Evolutionary conservation across 306 rosid species (phyloP).

Genomic region (Malus asiatica): DNA sequence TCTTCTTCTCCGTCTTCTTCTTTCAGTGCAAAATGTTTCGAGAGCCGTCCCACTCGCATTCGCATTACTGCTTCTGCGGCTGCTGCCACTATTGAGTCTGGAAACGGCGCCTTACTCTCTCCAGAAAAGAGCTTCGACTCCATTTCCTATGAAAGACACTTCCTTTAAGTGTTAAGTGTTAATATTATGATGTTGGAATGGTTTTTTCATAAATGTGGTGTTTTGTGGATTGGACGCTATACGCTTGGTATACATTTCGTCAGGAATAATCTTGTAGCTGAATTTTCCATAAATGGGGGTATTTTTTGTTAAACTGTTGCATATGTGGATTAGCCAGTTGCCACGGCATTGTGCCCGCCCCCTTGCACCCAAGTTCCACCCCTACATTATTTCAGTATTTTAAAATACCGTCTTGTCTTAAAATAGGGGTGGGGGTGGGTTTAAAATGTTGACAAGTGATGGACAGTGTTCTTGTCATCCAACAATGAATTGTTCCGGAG

Average conservation of each 20-base stretch:
- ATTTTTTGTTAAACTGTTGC: background rate
- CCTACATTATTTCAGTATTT: too few species aligned
- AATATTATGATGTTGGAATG: background rate
- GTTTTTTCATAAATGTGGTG: background rate
- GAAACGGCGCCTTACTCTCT: slow-evolving; percentile 40
- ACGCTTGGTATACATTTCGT: background rate
- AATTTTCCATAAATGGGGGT: background rate
- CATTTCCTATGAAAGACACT: too few species aligned
- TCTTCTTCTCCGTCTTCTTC: background rate
- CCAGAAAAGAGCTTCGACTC: too few species aligned
- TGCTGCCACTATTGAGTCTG: slow-evolving; percentile 33
- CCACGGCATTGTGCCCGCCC: too few species aligned
- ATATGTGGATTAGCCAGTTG: too few species aligned
- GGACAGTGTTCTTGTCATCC: too few species aligned
- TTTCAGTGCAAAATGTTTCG: slow-evolving; percentile 7
- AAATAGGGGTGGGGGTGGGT: too few species aligned
- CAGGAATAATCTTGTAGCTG: background rate
- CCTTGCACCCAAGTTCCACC: too few species aligned
- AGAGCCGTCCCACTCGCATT: slow-evolving; percentile 12
- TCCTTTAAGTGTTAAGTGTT: too few species aligned
- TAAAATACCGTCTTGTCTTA: too few species aligned
- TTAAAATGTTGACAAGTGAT: too few species aligned
- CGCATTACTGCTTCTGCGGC: slow-evolving; percentile 16
- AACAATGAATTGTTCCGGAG: background rate
- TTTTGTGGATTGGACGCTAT: background rate